Evolutionary conservation across 768 basidiomycete species (phyloP), one percentile per base, ranked within the genome.

Genomic region (Pulveroboletus frians): DNA sequence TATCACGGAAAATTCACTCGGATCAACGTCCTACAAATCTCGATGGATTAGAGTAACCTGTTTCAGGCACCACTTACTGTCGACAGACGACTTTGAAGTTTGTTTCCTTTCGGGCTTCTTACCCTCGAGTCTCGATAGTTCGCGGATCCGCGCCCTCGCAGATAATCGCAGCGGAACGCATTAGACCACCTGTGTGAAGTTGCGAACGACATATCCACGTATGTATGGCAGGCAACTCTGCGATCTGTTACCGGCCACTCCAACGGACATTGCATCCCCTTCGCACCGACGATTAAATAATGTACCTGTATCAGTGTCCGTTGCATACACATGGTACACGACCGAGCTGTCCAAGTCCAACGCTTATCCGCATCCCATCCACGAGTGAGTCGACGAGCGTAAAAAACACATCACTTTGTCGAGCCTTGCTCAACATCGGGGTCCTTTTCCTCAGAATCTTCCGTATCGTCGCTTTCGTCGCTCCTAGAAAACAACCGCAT

Each of bases 371-470:
- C 18, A 23, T 9, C 21, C 23, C 21, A 31, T 18, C 21, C 49
- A 20, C 5, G 11, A 39, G 11, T 11, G 17, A 8, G 5, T 26
- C 36, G 38, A 14, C 13, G 2, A 30, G 7, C 5, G 3, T 23
- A 17, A n/a, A 32, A 23, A 36, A 1, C 7, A 14, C 14, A 38
- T 23, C 37, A 46, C 2, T 13, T 53, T 5, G 7, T n/a, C n/a
- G 10, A 32, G 20, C 44, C 53, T 29, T 20, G 17, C 15, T 53
- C 52, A 2, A 55, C 13, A 21, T 53, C 53, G 3, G 14, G 44
- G 45, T 17, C 10, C 9, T 38, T 39, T 26, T 39, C 50, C 26
- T 18, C 15, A 21, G 37, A 26, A n/a, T 1, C 13, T 3, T 21
- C 30, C 18, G 1, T 9, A 8, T 31, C 30, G 4, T 9, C 29